Percentiles rank a stretch among this genome's conserved stretches.
These are phyloP conservation scores for Alternaria sp. DNA, from an alignment of 2,329 filamentous ascomycete genomes.

Conservation along the genomic window DNA sequence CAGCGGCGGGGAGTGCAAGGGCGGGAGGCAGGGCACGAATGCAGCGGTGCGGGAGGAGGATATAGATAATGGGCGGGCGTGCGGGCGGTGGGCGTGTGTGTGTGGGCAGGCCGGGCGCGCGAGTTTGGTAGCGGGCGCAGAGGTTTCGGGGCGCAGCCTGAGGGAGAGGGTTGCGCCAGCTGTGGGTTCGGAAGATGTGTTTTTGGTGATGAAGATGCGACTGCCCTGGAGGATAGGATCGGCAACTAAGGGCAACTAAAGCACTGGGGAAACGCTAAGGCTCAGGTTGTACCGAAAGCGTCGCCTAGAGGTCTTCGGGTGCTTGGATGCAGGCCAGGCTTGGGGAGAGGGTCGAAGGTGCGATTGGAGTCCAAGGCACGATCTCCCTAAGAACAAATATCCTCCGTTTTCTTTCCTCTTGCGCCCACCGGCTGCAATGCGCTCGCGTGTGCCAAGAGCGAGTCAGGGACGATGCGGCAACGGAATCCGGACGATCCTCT, in stretches of 20 bases:
- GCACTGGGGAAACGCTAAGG: slow-evolving; percentile 24
- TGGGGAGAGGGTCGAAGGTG: background rate
- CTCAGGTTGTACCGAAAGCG: slow-evolving; percentile 5
- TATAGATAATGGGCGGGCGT: slow-evolving; percentile 3
- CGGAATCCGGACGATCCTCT: slow-evolving; percentile 26
- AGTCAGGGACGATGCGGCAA: slow-evolving; percentile 26
- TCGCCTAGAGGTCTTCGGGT: slow-evolving; percentile 7
- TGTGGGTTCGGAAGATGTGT: slow-evolving; percentile 14
- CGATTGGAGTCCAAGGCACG: background rate
- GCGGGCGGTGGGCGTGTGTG: background rate
- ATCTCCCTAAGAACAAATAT: slow-evolving; percentile 5
- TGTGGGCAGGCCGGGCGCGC: background rate
- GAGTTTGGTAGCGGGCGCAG: slow-evolving; percentile 9
- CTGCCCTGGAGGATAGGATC: slow-evolving; percentile 23
- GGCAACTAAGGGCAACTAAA: slow-evolving; percentile 27
- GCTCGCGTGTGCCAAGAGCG: slow-evolving; percentile 27
- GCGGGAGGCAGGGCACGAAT: slow-evolving; percentile 17
- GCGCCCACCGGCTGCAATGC: slow-evolving; percentile 11
- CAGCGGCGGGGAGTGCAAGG: slow-evolving; percentile 42
- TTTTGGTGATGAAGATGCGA: slow-evolving; percentile 15
- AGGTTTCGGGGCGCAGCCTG: background rate
- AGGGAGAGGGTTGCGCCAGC: slow-evolving; percentile 9
- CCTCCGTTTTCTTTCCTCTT: background rate
- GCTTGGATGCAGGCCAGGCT: slow-evolving; percentile 5
- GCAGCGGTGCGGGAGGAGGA: background rate